A percentile compares a stretch with the other conserved stretches of the same genome.
Evolutionary conservation across 202 grass and related monocot species (phyloP).

Genomic region (Carex arenaria): DNA sequence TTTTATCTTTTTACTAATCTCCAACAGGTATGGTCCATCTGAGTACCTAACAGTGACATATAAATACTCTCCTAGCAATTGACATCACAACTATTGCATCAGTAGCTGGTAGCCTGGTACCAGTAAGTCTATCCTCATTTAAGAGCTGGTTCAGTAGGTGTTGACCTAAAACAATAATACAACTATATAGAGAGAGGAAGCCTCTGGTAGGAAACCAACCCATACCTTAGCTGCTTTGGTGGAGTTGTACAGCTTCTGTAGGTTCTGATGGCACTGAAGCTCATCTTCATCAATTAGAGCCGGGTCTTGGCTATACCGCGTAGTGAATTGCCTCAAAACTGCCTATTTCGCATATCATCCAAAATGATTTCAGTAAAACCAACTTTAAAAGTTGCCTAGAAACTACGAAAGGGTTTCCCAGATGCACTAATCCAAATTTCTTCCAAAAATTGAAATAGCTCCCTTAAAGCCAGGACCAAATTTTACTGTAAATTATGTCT

Average conservation of each 20-base stretch:
- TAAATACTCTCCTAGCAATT: background rate
- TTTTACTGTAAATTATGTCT: background rate
- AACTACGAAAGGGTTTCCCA: background rate
- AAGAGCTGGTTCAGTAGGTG: background rate
- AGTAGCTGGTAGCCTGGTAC: background rate
- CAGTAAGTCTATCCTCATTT: background rate
- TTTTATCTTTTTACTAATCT: background rate
- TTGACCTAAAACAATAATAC: background rate
- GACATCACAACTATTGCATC: background rate
- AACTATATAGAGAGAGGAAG: background rate
- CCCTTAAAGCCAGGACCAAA: background rate
- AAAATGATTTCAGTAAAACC: conserved; percentile 14
- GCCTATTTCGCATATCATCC: conserved; percentile 40
- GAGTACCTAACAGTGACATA: background rate
- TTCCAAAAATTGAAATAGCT: background rate
- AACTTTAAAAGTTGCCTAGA: background rate
- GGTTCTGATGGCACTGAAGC: conserved; percentile 90
- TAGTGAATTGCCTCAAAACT: conserved; percentile 77
- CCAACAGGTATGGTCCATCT: background rate
- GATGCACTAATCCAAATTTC: background rate
- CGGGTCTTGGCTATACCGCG: conserved; percentile 51
- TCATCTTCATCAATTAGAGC: conserved; percentile 87
- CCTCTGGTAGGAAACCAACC: background rate
- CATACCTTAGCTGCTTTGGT: conserved; percentile 90
- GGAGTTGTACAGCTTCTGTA: conserved; percentile 64